Conservation (phyloP, 805 yeast species). For the Myxozyma sirexii region DNA sequence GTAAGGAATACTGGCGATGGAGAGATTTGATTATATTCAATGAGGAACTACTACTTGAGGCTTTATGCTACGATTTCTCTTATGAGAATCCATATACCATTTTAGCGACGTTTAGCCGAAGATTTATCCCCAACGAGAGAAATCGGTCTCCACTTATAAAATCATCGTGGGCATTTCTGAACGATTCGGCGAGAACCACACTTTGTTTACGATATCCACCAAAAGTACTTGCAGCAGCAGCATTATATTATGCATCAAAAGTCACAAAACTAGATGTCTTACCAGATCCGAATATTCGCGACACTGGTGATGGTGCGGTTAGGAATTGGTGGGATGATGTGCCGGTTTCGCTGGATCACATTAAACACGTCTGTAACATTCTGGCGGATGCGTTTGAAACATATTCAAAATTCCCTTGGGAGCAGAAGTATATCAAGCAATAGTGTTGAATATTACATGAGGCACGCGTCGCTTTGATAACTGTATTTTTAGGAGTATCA, state of each 20-base stretch:
- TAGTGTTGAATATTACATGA: neutral
- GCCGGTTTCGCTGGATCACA: slow-evolving; percentile 25
- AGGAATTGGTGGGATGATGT: slow-evolving; percentile 31
- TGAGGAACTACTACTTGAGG: slow-evolving; percentile 52
- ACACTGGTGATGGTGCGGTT: neutral
- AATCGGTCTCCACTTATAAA: slow-evolving; percentile 36
- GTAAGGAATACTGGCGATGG: slow-evolving; percentile 56
- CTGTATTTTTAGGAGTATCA: neutral
- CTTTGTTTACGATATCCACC: slow-evolving; percentile 42
- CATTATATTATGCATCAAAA: slow-evolving; percentile 43
- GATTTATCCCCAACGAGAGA: slow-evolving; percentile 28
- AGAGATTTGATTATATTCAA: slow-evolving; percentile 50
- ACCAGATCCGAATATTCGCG: slow-evolving; percentile 5
- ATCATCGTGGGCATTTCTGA: slow-evolving; percentile 45
- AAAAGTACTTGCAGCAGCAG: slow-evolving; percentile 44
- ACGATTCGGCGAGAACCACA: slow-evolving; percentile 46
- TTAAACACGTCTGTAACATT: slow-evolving; percentile 32
- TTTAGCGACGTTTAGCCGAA: slow-evolving; percentile 30
- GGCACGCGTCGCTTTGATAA: neutral
- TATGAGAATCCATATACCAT: slow-evolving; percentile 39
- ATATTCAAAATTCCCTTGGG: neutral
- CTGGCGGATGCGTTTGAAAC: slow-evolving; percentile 36
- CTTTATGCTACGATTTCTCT: slow-evolving; percentile 51
- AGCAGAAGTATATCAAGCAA: neutral
- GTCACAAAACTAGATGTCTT: slow-evolving; percentile 12